Conservation (phyloP, 352 stramenopile species). For the Pythium grandisporangium region DNA sequence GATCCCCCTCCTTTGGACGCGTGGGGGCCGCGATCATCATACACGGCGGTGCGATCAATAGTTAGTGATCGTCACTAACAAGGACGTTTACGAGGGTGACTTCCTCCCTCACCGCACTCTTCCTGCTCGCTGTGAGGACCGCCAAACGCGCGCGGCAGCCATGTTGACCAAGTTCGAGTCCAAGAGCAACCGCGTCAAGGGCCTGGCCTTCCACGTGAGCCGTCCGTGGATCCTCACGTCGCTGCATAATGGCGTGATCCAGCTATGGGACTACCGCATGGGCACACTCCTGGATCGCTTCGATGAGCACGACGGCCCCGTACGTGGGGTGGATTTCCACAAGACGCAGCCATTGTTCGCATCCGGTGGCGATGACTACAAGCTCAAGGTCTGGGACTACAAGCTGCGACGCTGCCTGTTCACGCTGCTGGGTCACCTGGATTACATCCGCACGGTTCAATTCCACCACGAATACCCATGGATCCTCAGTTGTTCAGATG, state of each 20-base stretch:
- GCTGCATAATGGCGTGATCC: conserved; percentile 98
- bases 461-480: conserved; percentile 99
- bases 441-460: conserved; percentile 99
- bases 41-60: no score
- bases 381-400: conserved; percentile 99
- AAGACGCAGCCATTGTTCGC: conserved; percentile 96
- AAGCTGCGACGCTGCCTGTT: conserved; percentile 98
- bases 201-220: conserved; percentile 97
- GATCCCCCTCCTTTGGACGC: no score
- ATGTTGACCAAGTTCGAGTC: conserved; percentile 99
- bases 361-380: conserved; percentile 99
- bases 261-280: conserved; percentile 99
- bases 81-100: no score
- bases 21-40: no score
- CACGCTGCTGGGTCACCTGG: conserved; percentile 97
- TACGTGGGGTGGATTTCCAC: conserved; percentile 99
- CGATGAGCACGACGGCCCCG: conserved; percentile 98
- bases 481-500: conserved; percentile 96
- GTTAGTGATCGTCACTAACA: no score
- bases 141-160: no score
- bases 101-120: no score
- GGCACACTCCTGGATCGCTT: conserved; percentile 98
- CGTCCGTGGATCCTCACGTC: conserved; percentile 99
- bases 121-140: no score
- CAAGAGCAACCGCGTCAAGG: conserved; percentile 99